These are phyloP conservation scores for Boletus sensibilis DNA, from an alignment of 768 basidiomycete species.

Conservation along the genomic window DNA sequence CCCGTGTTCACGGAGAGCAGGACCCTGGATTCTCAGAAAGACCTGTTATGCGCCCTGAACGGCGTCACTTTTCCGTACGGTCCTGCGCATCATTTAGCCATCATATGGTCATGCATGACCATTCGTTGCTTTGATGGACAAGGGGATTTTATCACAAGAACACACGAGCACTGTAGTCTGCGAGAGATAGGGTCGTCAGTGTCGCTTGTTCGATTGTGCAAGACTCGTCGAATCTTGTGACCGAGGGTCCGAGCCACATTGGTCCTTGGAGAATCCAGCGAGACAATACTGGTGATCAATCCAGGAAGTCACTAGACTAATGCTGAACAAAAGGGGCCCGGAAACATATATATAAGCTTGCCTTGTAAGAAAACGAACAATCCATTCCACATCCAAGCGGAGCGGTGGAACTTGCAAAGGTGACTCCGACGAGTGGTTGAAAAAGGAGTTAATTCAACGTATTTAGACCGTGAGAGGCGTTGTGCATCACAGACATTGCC, in stretches of 20 bases:
- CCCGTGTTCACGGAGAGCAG: not conserved
- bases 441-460: conserved; percentile 21
- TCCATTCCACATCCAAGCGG: not conserved
- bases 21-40: not conserved
- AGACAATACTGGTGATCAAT: not conserved
- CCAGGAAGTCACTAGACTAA: not conserved
- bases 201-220: not conserved
- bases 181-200: not conserved
- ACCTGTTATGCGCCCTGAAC: not conserved
- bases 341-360: not conserved
- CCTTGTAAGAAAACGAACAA: not conserved
- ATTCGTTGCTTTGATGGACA: not conserved
- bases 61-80: not conserved
- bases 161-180: not conserved
- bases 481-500: conserved; percentile 19
- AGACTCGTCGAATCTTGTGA: not conserved
- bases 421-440: not conserved
- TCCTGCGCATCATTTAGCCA: not conserved
- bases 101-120: not conserved
- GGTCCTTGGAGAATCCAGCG: not conserved
- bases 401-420: not conserved
- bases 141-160: not conserved
- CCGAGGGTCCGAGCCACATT: not conserved
- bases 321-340: not conserved
- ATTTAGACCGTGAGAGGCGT: conserved; percentile 29